Evolutionary conservation across 192 early-diverging fungal species (phyloP).

Genomic region (Coemansia sp.): DNA sequence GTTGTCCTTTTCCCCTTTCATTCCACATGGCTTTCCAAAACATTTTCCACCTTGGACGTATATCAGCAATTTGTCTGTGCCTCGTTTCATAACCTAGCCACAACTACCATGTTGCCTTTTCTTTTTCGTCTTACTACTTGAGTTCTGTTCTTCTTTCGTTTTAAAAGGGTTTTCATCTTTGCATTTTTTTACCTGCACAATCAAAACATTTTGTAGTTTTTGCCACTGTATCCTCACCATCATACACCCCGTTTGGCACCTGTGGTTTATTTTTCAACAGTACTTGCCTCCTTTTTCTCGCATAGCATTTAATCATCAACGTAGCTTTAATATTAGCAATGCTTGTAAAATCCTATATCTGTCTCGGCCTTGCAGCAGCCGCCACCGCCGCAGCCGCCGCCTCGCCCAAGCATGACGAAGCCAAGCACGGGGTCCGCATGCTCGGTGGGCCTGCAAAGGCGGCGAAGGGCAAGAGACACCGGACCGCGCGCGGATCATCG

Average conservation of each 20-base stretch:
- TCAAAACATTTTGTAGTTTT: conserved; percentile 5
- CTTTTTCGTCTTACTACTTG: background rate
- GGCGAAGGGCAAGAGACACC: conserved; percentile 26
- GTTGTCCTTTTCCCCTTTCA: background rate
- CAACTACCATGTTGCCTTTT: background rate
- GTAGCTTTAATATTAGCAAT: conserved; percentile 14
- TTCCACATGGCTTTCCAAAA: conserved; percentile 6
- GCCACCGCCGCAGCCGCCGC: conserved; percentile 15
- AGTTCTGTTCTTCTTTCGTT: background rate
- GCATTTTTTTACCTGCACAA: background rate
- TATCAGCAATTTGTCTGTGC: background rate
- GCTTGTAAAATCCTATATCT: conserved; percentile 33
- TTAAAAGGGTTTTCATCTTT: background rate
- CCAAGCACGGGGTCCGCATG: conserved; percentile 19
- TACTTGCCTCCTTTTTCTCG: no score
- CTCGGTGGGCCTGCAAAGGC: conserved; percentile 15
- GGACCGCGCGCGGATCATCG: conserved; percentile 22
- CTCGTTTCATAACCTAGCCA: background rate
- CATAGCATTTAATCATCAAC: background rate
- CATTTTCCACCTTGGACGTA: background rate
- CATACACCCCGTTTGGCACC: background rate
- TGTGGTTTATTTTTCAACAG: background rate
- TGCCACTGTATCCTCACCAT: background rate
- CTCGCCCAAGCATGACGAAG: background rate
- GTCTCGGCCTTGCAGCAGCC: conserved; percentile 21